Conservation (phyloP, 768 basidiomycete genomes). For the Lactarius hengduanensis region DNA sequence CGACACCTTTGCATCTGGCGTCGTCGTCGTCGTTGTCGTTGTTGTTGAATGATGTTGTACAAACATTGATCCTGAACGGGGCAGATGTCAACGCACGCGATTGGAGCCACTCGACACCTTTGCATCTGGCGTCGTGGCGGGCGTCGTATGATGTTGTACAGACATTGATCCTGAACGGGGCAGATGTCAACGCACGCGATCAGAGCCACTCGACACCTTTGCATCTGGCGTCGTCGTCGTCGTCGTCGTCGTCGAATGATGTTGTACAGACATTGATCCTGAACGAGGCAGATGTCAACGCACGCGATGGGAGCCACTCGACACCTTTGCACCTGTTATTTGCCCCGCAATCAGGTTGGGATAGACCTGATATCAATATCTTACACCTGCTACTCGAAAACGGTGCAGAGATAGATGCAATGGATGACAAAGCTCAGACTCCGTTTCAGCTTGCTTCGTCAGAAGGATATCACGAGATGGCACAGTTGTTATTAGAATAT, state of each 20-base stretch:
- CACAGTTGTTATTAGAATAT: neutral
- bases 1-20: no score
- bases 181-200: neutral
- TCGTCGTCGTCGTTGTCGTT: no score
- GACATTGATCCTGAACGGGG: neutral
- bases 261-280: neutral
- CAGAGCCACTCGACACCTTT: neutral
- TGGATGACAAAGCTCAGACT: neutral
- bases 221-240: neutral
- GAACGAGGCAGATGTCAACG: neutral
- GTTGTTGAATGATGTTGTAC: no score
- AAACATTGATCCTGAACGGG: no score
- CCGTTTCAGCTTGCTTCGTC: neutral
- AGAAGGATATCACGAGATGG: neutral
- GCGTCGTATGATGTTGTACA: no score
- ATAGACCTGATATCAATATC: fast-evolving
- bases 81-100: no score
- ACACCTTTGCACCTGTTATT: no score
- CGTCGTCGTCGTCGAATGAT: no score
- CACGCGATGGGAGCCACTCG: no score
- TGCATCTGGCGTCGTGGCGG: no score
- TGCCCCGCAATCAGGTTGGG: no score
- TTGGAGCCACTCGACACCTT: no score
- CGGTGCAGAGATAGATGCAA: neutral
- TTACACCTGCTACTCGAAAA: neutral